Evolutionary conservation across 2,329 filamentous ascomycete genomes (phyloP).

Genomic region (Monilinia fructicola): DNA sequence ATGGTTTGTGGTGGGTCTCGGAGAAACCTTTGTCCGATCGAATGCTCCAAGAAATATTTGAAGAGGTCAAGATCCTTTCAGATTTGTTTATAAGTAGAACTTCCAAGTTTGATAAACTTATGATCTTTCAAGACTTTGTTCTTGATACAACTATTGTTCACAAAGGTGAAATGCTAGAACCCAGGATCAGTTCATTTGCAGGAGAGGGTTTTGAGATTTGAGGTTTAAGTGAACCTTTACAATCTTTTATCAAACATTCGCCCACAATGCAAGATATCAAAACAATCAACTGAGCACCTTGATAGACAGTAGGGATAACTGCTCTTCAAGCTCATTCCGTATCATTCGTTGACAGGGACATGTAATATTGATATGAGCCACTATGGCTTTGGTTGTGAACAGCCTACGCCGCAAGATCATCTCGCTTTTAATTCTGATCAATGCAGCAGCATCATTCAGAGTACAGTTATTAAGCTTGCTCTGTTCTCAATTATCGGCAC

Average conservation of each 20-base stretch:
- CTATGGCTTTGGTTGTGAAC: neutral
- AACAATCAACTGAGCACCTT: neutral
- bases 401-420: neutral
- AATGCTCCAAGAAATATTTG: neutral
- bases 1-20: conserved; percentile 2
- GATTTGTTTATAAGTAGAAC: neutral
- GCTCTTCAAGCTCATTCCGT: neutral
- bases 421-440: neutral
- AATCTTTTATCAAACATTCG: neutral
- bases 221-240: conserved; percentile 1
- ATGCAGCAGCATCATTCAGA: neutral
- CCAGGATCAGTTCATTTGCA: neutral
- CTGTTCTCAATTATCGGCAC: no score
- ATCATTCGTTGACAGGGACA: neutral
- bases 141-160: neutral
- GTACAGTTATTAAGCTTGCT: no score
- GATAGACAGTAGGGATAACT: neutral
- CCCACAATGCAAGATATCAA: neutral
- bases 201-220: neutral
- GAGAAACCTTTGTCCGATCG: conserved; percentile 6
- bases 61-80: neutral
- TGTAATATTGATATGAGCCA: neutral
- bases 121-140: neutral
- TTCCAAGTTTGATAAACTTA: neutral
- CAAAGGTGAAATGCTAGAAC: neutral